Percentiles rank a stretch among this genome's conserved stretches.
These are phyloP conservation scores for Fusarium hainanense DNA, from an alignment of 2,329 filamentous ascomycete genomes.

Conservation along the genomic window DNA sequence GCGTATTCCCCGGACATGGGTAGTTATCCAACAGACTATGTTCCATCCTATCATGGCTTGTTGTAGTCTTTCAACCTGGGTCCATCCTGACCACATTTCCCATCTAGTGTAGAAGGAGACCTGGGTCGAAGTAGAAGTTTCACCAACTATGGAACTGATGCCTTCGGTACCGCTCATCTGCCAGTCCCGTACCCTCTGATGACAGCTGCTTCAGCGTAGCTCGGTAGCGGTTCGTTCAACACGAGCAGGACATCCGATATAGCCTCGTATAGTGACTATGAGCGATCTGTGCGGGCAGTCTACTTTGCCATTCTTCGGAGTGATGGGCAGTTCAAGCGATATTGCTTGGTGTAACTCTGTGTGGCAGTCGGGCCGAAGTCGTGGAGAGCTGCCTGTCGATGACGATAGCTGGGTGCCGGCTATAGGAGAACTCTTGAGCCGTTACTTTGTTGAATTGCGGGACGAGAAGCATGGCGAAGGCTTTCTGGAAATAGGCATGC, in stretches of 20 bases:
- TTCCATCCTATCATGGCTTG: neutral
- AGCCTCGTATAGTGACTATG: neutral
- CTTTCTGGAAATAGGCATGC: slow-evolving; percentile 25
- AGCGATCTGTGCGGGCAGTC: neutral
- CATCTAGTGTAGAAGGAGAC: neutral
- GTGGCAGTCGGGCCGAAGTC: too few species aligned
- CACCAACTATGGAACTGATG: neutral
- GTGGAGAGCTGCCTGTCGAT: neutral
- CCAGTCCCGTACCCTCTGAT: slow-evolving; percentile 17
- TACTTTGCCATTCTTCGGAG: neutral
- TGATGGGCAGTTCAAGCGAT: neutral
- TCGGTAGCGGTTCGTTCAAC: slow-evolving; percentile 17
- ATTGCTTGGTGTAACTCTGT: neutral
- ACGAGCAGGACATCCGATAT: neutral
- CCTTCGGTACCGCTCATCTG: neutral
- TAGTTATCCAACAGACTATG: neutral
- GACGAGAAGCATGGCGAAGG: neutral
- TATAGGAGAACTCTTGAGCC: neutral
- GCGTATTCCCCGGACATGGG: too few species aligned
- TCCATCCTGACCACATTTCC: neutral
- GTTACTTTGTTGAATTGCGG: neutral
- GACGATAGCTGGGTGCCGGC: neutral
- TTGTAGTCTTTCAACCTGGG: neutral
- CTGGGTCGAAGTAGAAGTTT: neutral
- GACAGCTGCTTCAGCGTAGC: slow-evolving; percentile 17